These are phyloP conservation scores for Annulohypoxylon truncatum DNA, from an alignment of 2,329 filamentous ascomycete species.

Conservation along the genomic window DNA sequence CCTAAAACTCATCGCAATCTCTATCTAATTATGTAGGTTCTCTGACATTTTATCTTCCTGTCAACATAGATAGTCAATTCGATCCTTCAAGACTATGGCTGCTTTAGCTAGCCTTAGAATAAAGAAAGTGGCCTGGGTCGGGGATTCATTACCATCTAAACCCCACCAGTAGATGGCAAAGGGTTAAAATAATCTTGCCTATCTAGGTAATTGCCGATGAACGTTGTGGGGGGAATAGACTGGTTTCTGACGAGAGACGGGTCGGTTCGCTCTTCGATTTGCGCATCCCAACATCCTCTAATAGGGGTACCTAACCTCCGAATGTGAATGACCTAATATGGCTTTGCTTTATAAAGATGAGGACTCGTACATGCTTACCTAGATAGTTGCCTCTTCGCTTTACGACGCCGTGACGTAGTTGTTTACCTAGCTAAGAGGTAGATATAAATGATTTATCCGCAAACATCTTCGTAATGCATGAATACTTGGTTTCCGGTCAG, in stretches of 20 bases:
- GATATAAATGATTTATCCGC: neutral
- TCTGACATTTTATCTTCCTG: no score
- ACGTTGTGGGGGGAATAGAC: constrained; percentile 8
- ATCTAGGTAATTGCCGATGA: constrained; percentile 11
- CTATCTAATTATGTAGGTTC: no score
- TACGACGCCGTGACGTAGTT: neutral
- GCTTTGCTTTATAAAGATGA: neutral
- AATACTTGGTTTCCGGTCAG: neutral
- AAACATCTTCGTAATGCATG: neutral
- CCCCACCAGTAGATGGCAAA: constrained; percentile 14
- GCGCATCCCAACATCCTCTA: neutral
- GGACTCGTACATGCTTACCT: neutral
- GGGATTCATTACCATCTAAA: constrained; percentile 10
- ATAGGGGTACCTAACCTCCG: neutral
- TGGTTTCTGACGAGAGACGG: constrained; percentile 30
- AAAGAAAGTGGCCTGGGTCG: neutral
- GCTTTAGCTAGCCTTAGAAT: neutral
- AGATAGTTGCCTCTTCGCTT: neutral
- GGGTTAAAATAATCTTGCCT: neutral
- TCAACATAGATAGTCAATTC: neutral
- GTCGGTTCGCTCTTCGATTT: neutral
- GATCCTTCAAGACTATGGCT: neutral
- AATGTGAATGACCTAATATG: neutral
- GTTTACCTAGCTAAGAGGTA: no score
- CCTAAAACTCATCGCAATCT: neutral